Evolutionary conservation across 208 protist genomes (phyloP), one percentile per base, ranked within the genome.

Genomic region (Naegleria gruberi): DNA sequence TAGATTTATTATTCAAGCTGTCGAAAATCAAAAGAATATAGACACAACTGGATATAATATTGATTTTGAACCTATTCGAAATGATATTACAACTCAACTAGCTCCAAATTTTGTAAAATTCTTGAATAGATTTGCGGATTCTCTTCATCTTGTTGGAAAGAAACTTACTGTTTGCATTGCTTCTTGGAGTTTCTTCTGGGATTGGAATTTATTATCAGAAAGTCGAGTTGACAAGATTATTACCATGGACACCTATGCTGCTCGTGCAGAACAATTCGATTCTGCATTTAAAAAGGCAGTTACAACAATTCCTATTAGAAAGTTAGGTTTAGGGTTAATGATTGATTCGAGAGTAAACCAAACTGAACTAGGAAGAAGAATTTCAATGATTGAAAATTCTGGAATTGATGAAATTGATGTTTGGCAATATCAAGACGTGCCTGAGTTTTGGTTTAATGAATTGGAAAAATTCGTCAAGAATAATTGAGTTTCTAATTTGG

Each of bases 381-480:
- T 77, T 77, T 12, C 1, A 37, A 37, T 77, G 30, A 77, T 77
- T 77, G 10, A 37, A n/a, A 37, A 37, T 6, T 5, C 17, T 12
- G 65, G 65, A 37, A 77, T 77, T 77, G 34, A 19, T 77, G 65
- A 77, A n/a, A 77, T 77, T 77, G 65, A 77, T 77, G 65, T 77
- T 30, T 77, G 65, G 65, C 65, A 77, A 77, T 37, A 37, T 2
- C 65, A 30, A 77, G 30, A 6, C 10, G 8, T 26, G 12, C 10
- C 26, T 37, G 65, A 77, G 6, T 37, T 77, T 19, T 77, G 65
- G 65, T 77, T 30, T 30, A 37, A 19, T 37, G 65, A 30, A n/a
- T 37, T 77, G 65, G 6, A 77, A 37, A 19, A 77, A 77, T 51
- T n/a, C n/a, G n/a, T n/a, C n/a, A n/a, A n/a, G n/a, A n/a, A n/a